phyloP scores from a whole-genome alignment of 228 moss, liverwort and hornwort genomes.

The Sphagnum fallax region DNA sequence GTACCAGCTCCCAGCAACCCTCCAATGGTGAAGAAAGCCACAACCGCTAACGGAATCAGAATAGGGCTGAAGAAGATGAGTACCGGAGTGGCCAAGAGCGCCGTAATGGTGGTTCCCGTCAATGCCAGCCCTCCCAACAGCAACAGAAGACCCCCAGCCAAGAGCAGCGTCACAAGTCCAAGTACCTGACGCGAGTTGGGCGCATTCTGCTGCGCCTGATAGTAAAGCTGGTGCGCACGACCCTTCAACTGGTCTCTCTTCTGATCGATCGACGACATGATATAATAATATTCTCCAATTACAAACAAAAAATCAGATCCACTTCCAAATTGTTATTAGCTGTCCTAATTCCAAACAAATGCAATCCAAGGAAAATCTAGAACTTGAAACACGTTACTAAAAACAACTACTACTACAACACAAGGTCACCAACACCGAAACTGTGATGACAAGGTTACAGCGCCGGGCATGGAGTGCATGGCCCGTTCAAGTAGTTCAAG shows the following conservation, averaged over 20 bases:
- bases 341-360: no score
- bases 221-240: conserved; percentile 23
- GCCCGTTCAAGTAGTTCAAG: no score
- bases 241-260: conserved; percentile 8
- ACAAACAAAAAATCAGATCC: no score
- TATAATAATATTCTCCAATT: no score
- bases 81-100: conserved; percentile 43
- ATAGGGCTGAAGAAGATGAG: conserved; percentile 65
- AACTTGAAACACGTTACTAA: no score
- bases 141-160: conserved; percentile 24
- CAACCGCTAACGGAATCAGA: conserved; percentile 50
- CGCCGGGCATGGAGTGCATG: no score
- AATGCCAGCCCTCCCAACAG: conserved; percentile 46
- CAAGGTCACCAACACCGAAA: no score
- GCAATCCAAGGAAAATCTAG: no score
- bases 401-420: no score
- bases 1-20: conserved; percentile 30
- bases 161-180: conserved; percentile 43
- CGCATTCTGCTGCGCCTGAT: conserved; percentile 39
- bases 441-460: no score
- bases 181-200: conserved; percentile 54
- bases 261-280: no score
- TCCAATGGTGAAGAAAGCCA: conserved; percentile 37
- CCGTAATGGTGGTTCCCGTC: conserved; percentile 33
- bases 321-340: no score